A percentile compares a stretch with the other conserved stretches of the same genome.
Evolutionary conservation across 2,329 filamentous ascomycete genomes (phyloP).

Genomic region (Diaporthe citrichinensis): DNA sequence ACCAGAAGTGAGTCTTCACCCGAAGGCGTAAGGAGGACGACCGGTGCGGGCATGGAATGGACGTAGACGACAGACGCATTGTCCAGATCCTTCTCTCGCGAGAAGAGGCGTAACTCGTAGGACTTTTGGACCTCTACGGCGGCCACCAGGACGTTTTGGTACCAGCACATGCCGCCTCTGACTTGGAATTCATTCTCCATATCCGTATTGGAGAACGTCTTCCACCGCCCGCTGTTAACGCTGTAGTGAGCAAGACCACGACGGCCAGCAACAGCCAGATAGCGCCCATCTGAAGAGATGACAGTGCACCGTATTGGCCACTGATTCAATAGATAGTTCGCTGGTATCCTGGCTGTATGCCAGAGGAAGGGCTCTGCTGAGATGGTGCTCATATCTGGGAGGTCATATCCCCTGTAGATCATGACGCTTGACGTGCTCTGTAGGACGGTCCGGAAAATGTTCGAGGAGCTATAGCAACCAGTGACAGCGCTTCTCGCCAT

Average conservation of each 20-base stretch:
- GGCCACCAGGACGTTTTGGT: conserved; percentile 93
- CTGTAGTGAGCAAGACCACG: conserved; percentile 96
- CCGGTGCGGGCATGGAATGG: conserved; percentile 84
- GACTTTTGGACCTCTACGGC: conserved; percentile 88
- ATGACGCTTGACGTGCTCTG: conserved; percentile 91
- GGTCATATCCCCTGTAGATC: conserved; percentile 93
- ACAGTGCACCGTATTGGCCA: conserved; percentile 93
- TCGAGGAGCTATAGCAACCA: conserved; percentile 91
- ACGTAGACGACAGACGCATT: conserved; percentile 80
- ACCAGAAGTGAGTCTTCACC: conserved; percentile 95
- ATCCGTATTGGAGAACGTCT: conserved; percentile 85
- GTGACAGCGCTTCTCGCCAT: conserved; percentile 95
- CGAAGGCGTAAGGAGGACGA: conserved; percentile 90
- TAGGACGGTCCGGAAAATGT: conserved; percentile 88
- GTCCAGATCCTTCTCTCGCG: conserved; percentile 85
- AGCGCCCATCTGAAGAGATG: conserved; percentile 92
- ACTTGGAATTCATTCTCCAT: conserved; percentile 94
- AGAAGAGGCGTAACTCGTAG: conserved; percentile 92
- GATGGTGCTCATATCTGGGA: conserved; percentile 90
- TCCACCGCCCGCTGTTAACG: conserved; percentile 94
- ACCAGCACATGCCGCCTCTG: conserved; percentile 98
- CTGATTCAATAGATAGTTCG: conserved; percentile 87
- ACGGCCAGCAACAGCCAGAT: conserved; percentile 94
- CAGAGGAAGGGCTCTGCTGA: conserved; percentile 94
- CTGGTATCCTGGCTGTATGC: conserved; percentile 91